Base-by-base conservation (phyloP, 768 basidiomycete species). In the Suillus occidentalis region DNA sequence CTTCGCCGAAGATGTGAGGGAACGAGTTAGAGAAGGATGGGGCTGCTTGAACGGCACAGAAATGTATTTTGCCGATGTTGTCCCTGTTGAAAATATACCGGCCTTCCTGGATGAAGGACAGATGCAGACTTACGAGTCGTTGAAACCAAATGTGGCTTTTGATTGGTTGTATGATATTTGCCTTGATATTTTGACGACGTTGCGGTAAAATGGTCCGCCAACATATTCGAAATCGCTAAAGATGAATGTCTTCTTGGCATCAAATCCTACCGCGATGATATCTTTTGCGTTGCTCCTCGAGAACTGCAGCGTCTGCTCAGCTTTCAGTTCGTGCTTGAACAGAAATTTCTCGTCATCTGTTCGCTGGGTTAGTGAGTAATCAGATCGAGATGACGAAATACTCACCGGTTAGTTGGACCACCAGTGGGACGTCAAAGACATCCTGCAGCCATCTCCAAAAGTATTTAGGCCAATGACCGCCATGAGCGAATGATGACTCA, bases 11-110 rank as follows among this genome's bases (percentile, higher is more conserved):
- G 68, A 99, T 99, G 66, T 99, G 94, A 22, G 97, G 96, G 83
- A 99, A 99, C 14, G 96, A 97, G 77, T 95, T 97, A 67, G 94
- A 95, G 83, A 99, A 99, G 20, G 95, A 92, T 0, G 97, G 96
- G 1, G 96, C 88, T 9, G 97, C 95, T 78, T 99, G 97, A 68
- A 99, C 88, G 36, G 97, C 84, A 42, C 91, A 94, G 75, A 99
- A 99, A 79, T 98, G 96, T 65, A 94, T 87, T 81, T 98, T 99
- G 66, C 97, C 97, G 68, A 99, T 95, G 79, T 98, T 99, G 78
- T 99, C 97, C 28, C 95, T 98, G 73, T 9, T 58, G 47, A 37
- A 18, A 57, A n/a, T 43, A 63, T 49, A 34, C 49, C 63, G 60
- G 50, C 47, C 12, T 28, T 57, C 36, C 34, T 43, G 10, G 20